Evolutionary conservation across 2,329 filamentous ascomycete genomes (phyloP), one percentile per base, ranked within the genome.

Genomic region (Chaetomium olivaceum): DNA sequence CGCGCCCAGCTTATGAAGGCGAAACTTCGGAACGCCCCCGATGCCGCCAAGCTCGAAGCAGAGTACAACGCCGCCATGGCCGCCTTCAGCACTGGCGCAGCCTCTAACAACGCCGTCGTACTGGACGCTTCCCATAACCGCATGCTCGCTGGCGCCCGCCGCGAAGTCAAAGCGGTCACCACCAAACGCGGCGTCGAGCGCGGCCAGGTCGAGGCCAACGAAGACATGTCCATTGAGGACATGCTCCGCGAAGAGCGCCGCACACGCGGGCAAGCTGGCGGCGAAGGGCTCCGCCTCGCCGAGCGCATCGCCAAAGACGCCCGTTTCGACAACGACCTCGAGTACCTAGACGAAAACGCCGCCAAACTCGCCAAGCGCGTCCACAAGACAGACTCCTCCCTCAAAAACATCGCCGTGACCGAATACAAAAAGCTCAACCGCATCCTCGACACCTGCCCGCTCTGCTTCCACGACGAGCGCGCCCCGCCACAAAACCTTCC

Each of bases 311-410:
- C 93, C 62, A 96, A 96, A 75, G 95, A 99, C 77, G 86, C 80
- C 58, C 96, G 93, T 74, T 99, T 96, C 76, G 89, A 92, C 80
- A 88, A 96, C 73, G 91, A 96, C 76, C 87, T 99, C 29, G 94
- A 99, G 62, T 99, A 99, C 79, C 91, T 98, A 84, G 94, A 99
- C 76, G 95, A 98, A 72, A 98, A 99, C 74, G 95, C 95, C 19
- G 85, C 88, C 60, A 96, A 94, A 77, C 87, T 99, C 14, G 93
- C 94, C 31, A 90, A 89, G 73, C 89, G 91, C 29, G 90, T 97
- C 16, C 91, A 96, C 75, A 95, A 93, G 76, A 94, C 90, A 48
- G 92, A 96, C 70, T 83, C 92, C 69, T 93, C 92, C 76, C 85
- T 99, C 66, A 93, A 93, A 76, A 97, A 93, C 75, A 85, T 87